These are phyloP conservation scores for Macrocybe sp. DNA, from an alignment of 1,284 basidiomycete species.

Conservation along the genomic window DNA sequence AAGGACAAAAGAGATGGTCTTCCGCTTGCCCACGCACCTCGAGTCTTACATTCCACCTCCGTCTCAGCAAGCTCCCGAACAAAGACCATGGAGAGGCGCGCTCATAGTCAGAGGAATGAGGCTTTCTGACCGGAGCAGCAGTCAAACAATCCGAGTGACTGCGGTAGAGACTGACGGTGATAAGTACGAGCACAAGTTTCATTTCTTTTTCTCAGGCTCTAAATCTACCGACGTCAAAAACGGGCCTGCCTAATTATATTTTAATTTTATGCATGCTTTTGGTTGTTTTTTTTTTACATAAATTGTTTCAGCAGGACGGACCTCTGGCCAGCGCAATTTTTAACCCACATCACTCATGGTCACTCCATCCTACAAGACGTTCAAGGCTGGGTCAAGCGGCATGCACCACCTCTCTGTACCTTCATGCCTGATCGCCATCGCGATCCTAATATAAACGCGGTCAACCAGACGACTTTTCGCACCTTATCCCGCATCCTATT, in stretches of 20 bases:
- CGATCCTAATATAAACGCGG: slow-evolving; percentile 39
- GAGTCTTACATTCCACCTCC: slow-evolving; percentile 53
- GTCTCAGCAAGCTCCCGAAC: slow-evolving; percentile 35
- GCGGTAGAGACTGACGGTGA: slow-evolving; percentile 64
- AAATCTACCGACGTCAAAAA: slow-evolving; percentile 11
- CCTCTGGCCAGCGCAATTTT: slow-evolving; percentile 50
- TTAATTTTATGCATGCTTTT: no score
- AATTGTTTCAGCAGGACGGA: slow-evolving; percentile 31
- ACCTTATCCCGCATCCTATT: slow-evolving; percentile 45
- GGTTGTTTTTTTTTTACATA: slow-evolving; percentile 2
- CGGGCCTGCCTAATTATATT: no score
- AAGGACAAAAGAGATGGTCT: slow-evolving; percentile 42
- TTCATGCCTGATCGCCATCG: slow-evolving; percentile 57
- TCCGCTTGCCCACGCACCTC: slow-evolving; percentile 56
- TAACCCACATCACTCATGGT: slow-evolving; percentile 38
- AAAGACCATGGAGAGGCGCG: slow-evolving; percentile 49
- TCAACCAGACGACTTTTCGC: slow-evolving; percentile 51
- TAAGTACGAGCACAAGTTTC: slow-evolving; percentile 39
- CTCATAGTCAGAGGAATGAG: slow-evolving; percentile 44
- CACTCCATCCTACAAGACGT: slow-evolving; percentile 41
- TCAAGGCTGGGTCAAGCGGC: slow-evolving; percentile 42
- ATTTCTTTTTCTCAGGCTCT: slow-evolving; percentile 2
- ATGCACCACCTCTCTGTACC: slow-evolving; percentile 47
- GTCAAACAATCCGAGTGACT: slow-evolving; percentile 50
- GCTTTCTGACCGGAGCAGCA: slow-evolving; percentile 36